Percentiles rank a stretch among this genome's conserved stretches.
These are phyloP conservation scores for Drosera capensis DNA, from an alignment of 148 eudicot genomes.

Conservation along the genomic window DNA sequence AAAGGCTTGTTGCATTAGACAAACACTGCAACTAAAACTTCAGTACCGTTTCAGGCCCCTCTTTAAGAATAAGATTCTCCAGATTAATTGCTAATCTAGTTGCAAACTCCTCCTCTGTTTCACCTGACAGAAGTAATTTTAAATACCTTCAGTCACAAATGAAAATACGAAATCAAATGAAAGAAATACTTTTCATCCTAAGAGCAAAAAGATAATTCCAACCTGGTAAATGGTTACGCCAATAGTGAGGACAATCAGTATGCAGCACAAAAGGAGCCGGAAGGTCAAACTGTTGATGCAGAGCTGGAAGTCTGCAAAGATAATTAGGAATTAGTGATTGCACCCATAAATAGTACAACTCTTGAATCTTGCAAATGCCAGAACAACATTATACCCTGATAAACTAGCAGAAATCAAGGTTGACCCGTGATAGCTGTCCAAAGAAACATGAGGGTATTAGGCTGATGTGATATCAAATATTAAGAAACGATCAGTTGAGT, in stretches of 20 bases:
- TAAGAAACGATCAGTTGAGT: conserved; percentile 1
- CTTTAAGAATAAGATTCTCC: conserved; percentile 85
- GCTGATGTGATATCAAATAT: conserved; percentile 4
- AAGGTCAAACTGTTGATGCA: conserved; percentile 90
- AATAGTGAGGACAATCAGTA: conserved; percentile 97
- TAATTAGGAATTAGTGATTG: conserved; percentile 5
- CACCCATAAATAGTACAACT: neutral
- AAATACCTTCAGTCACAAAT: neutral
- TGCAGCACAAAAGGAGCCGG: conserved; percentile 95
- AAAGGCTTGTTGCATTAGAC: too few species aligned
- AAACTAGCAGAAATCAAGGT: conserved; percentile 93
- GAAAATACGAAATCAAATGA: neutral
- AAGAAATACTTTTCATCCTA: neutral
- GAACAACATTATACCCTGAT: conserved; percentile 51
- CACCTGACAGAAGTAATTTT: conserved; percentile 31
- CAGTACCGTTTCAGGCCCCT: conserved; percentile 88
- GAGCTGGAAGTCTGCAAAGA: conserved; percentile 50
- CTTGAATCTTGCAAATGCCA: neutral
- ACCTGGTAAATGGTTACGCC: conserved; percentile 97
- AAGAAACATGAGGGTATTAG: conserved; percentile 5
- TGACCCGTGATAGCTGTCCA: conserved; percentile 86
- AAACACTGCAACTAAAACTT: neutral
- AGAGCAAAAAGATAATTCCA: conserved; percentile 5
- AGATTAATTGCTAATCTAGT: conserved; percentile 86
- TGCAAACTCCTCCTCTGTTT: conserved; percentile 89